A percentile compares a stretch with the other conserved stretches of the same genome.
Conservation (phyloP, 805 yeast species). For the Saitoella complicata region DNA sequence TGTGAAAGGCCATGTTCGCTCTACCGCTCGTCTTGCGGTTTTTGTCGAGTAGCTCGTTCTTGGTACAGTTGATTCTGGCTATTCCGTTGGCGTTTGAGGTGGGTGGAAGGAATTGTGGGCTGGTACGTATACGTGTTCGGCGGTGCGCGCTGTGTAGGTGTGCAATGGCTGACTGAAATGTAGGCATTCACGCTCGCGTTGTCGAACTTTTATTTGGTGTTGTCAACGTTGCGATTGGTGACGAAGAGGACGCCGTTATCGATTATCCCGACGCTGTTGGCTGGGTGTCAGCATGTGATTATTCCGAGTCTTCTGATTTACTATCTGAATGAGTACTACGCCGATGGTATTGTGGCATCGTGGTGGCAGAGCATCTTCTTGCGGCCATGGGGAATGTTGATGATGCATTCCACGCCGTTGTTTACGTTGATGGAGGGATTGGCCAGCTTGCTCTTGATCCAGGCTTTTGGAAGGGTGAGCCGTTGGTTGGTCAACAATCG, state of each 20-base stretch:
- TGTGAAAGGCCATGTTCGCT: too few relatives aligned
- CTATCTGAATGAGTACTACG: conserved; percentile 20
- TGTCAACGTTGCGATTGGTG: conserved; percentile 56
- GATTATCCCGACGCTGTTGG: conserved; percentile 27
- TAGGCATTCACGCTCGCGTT: conserved; percentile 57
- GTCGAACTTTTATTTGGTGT: conserved; percentile 47
- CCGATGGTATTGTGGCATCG: conserved; percentile 9
- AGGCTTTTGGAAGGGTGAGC: conserved; percentile 73
- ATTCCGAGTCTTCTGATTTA: conserved; percentile 69
- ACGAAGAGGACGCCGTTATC: conserved; percentile 24
- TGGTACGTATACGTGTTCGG: conserved; percentile 18
- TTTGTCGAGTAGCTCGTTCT: background rate
- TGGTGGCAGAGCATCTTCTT: conserved; percentile 27
- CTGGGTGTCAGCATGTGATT: conserved; percentile 66
- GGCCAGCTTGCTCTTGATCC: conserved; percentile 80
- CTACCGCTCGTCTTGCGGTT: too few relatives aligned
- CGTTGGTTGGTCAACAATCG: conserved; percentile 39
- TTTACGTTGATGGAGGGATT: conserved; percentile 87
- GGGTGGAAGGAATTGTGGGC: conserved; percentile 82
- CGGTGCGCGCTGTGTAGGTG: background rate
- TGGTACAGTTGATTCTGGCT: conserved; percentile 38
- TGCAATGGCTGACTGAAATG: background rate
- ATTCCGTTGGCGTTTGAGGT: conserved; percentile 88
- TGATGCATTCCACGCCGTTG: conserved; percentile 71
- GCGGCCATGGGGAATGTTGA: conserved; percentile 49